A percentile compares a stretch with the other conserved stretches of the same genome.
Evolutionary conservation across 106 monocot species (phyloP).

Genomic region (Acorus calamus): DNA sequence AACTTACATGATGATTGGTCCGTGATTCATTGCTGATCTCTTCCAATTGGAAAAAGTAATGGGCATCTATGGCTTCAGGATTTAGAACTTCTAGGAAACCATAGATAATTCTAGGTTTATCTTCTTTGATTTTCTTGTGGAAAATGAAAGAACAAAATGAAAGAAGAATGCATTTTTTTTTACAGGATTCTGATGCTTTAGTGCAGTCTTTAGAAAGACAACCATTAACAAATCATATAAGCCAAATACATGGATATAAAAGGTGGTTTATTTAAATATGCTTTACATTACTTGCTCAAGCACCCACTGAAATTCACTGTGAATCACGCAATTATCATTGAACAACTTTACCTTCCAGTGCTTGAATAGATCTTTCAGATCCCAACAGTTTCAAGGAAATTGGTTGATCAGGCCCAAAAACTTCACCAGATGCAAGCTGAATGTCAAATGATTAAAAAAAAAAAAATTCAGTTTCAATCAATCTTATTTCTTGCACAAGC

Average conservation of each 20-base stretch:
- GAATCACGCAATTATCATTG: neutral
- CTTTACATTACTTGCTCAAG: neutral
- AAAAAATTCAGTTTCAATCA: neutral
- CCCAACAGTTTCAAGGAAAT: slow-evolving; percentile 80
- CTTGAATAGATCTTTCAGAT: slow-evolving; percentile 89
- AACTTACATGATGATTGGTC: too few relatives aligned
- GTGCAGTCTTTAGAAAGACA: neutral
- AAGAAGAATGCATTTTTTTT: too few relatives aligned
- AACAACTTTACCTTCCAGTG: slow-evolving; percentile 70
- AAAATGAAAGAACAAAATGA: too few relatives aligned
- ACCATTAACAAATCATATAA: neutral
- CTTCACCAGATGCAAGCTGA: slow-evolving; percentile 97
- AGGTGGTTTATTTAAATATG: neutral
- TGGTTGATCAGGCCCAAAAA: slow-evolving; percentile 88
- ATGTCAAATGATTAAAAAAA: slow-evolving; percentile 4
- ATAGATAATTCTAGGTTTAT: too few relatives aligned
- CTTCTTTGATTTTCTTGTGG: too few relatives aligned
- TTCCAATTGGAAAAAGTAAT: too few relatives aligned
- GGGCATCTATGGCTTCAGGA: too few relatives aligned
- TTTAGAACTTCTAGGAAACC: too few relatives aligned
- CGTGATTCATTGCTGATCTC: too few relatives aligned
- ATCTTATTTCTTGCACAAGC: neutral
- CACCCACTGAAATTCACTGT: neutral
- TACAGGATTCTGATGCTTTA: too few relatives aligned
- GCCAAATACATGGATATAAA: neutral